A percentile compares a stretch with the other conserved stretches of the same genome.
Evolutionary conservation across 306 rosid species (phyloP).

Genomic region (Ziziphus jujuba): DNA sequence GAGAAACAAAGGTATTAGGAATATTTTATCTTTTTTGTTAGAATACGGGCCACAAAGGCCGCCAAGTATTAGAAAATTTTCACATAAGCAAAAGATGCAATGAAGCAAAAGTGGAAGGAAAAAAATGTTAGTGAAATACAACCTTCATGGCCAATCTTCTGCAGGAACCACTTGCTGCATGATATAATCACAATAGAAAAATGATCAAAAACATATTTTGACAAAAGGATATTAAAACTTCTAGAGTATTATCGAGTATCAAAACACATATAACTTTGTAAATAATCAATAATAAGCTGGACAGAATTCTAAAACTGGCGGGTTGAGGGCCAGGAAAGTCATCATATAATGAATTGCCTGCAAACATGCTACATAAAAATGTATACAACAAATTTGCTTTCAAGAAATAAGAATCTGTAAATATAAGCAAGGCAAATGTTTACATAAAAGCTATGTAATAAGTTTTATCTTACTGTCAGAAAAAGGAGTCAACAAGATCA

Average conservation of each 20-base stretch:
- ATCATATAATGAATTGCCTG: neutral
- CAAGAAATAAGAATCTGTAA: too few relatives aligned
- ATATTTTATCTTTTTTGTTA: neutral
- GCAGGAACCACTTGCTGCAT: slow-evolving; percentile 98
- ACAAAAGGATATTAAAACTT: neutral
- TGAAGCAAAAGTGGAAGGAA: neutral
- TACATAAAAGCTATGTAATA: too few relatives aligned
- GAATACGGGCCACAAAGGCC: too few relatives aligned
- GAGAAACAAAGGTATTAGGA: slow-evolving; percentile 21
- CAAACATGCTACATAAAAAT: too few relatives aligned
- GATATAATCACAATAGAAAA: slow-evolving; percentile 28
- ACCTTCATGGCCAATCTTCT: slow-evolving; percentile 98
- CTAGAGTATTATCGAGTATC: slow-evolving; percentile 8
- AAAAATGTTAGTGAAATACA: slow-evolving; percentile 11
- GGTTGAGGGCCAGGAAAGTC: neutral
- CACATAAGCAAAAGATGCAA: slow-evolving; percentile 2
- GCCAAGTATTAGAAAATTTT: slow-evolving; percentile 19
- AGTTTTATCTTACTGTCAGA: neutral
- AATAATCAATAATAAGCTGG: neutral
- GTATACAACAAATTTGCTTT: too few relatives aligned
- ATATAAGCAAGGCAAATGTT: too few relatives aligned
- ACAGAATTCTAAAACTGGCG: neutral
- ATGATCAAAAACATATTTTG: slow-evolving; percentile 5
- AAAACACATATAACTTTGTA: slow-evolving; percentile 4
- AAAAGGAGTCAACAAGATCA: slow-evolving; percentile 3